Base-by-base conservation (phyloP, 176 grass and related monocot species). In the Tuctoria greenei region DNA sequence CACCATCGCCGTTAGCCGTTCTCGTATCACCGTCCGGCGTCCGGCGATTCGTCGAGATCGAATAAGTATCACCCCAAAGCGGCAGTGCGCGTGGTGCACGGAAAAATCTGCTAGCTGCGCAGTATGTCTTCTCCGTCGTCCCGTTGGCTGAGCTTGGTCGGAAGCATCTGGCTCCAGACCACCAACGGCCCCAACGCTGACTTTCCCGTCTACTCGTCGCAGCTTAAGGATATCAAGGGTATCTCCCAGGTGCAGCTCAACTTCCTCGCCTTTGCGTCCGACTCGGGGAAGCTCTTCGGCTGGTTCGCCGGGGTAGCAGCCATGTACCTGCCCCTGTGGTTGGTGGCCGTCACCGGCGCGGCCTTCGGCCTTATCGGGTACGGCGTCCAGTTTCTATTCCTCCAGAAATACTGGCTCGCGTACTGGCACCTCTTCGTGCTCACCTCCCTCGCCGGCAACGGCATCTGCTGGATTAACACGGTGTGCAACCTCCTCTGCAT, bases 201-300 rank as follows among this genome's bases (percentile, higher is more conserved):
- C 71, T 98, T 98, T 79, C 86, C 95, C 10, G 82, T 98, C 24
- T 98, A 98, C 79, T 98, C 95, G 67, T 90, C 95, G 31, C 78
- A 90, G 69, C 85, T 98, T 46, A 98, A 94, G 71, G 69, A 90
- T 57, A 76, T 88, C 36, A 98, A 98, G 61, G 57, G 72, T 61
- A 81, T 98, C 81, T 93, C 91, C 47, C 95, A 98, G 69, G 78
- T 98, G 66, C 72, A 83, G 74, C 86, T 98, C 81, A 98, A 93
- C 59, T 86, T 86, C 86, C 91, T 98, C 14, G 95, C 95, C 57
- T 93, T 90, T 80, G 88, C 95, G 76, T 98, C 95, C 31, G 95
- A 98, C 81, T 84, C 79, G 6, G 95, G 95, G 20, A 98, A 98
- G 79, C 79, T 98, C 79, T 86, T 98, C 20, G 95, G 91, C 66